Conservation (phyloP, 1,139 yeast genomes). For the Candida labiduridarum region DNA sequence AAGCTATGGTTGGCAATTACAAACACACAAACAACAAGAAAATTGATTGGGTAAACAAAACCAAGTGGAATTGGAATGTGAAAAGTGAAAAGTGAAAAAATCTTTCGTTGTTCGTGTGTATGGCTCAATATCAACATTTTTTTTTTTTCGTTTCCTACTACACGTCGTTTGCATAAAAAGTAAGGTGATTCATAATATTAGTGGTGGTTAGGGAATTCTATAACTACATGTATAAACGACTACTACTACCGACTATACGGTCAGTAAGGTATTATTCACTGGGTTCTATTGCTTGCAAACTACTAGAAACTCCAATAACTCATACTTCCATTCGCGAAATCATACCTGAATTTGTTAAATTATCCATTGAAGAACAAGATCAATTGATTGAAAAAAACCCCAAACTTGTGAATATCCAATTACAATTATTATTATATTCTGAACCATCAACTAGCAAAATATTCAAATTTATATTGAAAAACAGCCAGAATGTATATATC, state of each 20-base stretch:
- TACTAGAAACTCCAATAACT: slow-evolving; percentile 3
- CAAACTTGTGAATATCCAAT: slow-evolving; percentile 8
- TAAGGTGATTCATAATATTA: background rate
- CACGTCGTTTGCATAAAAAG: background rate
- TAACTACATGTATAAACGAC: slow-evolving; percentile 2
- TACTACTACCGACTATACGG: slow-evolving; percentile 9
- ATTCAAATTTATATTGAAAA: slow-evolving; percentile 7
- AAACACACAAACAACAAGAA: slow-evolving; percentile 1
- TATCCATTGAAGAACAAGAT: slow-evolving; percentile 6
- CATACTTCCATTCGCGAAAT: slow-evolving; percentile 1
- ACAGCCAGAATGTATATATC: slow-evolving; percentile 6
- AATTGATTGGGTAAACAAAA: background rate
- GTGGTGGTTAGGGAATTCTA: background rate
- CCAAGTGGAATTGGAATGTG: background rate
- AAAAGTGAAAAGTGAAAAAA: background rate
- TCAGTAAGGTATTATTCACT: background rate
- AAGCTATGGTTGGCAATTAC: background rate
- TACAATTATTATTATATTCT: slow-evolving; percentile 7
- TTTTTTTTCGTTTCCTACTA: background rate
- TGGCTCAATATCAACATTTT: slow-evolving; percentile 7
- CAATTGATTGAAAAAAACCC: slow-evolving; percentile 5
- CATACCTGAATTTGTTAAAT: slow-evolving; percentile 3
- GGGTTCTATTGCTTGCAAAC: background rate
- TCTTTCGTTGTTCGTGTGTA: background rate
- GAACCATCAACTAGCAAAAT: background rate